These are phyloP conservation scores for Incumbomyces lentus DNA, from an alignment of 2,329 filamentous ascomycete genomes.

Conservation along the genomic window DNA sequence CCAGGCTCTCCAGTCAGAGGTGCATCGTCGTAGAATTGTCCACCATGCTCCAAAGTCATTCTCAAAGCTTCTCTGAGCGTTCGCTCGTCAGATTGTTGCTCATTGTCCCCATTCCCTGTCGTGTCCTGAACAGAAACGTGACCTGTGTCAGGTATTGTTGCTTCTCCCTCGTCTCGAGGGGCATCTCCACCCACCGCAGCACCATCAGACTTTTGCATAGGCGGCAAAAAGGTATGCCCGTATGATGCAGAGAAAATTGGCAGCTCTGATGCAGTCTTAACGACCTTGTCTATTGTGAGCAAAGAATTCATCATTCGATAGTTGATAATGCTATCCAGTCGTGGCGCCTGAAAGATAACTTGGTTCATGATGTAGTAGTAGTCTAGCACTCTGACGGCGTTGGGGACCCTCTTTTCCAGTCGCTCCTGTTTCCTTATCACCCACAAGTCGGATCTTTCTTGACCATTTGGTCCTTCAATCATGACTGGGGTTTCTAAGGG, in stretches of 20 bases:
- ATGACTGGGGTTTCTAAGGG: slow-evolving; percentile 40
- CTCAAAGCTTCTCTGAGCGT: slow-evolving; percentile 39
- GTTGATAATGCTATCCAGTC: slow-evolving; percentile 47
- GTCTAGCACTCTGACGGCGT: slow-evolving; percentile 44
- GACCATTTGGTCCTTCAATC: slow-evolving; percentile 28
- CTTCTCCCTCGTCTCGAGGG: slow-evolving; percentile 39
- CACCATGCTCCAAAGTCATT: slow-evolving; percentile 43
- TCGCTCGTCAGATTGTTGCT: slow-evolving; percentile 25
- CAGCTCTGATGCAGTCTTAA: slow-evolving; percentile 43
- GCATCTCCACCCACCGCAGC: slow-evolving; percentile 25
- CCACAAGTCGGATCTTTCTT: slow-evolving; percentile 45
- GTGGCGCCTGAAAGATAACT: slow-evolving; percentile 52
- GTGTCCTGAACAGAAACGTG: slow-evolving; percentile 4
- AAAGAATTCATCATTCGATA: slow-evolving; percentile 45
- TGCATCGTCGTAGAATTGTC: slow-evolving; percentile 56
- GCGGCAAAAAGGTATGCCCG: slow-evolving; percentile 50
- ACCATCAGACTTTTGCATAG: slow-evolving; percentile 23
- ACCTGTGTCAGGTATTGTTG: slow-evolving; percentile 32
- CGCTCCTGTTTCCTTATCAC: slow-evolving; percentile 51
- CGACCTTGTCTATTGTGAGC: slow-evolving; percentile 45
- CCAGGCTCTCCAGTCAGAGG: slow-evolving; percentile 54
- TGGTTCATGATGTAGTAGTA: slow-evolving; percentile 54
- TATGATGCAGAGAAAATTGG: slow-evolving; percentile 49
- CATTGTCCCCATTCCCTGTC: not conserved
- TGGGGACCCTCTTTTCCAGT: slow-evolving; percentile 34